phyloP scores from a whole-genome alignment of 768 basidiomycete species.

The Sporobolomyces phaffii region DNA sequence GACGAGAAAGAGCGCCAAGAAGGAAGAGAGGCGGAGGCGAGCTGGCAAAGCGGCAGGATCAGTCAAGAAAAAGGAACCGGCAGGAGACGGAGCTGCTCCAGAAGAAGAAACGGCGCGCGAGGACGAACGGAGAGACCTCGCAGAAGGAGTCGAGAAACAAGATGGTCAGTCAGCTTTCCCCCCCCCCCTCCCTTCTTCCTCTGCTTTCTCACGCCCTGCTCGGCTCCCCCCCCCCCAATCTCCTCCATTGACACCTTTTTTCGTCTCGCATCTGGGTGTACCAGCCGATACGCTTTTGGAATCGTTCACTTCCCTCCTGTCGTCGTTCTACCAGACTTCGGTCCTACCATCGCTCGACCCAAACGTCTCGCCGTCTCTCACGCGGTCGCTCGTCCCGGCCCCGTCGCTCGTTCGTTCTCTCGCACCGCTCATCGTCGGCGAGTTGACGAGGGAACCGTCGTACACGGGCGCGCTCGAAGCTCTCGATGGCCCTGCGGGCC shows the following conservation, averaged over 20 bases:
- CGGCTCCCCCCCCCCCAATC: too few species aligned
- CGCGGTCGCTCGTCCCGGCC: not conserved
- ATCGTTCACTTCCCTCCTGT: not conserved
- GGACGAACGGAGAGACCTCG: not conserved
- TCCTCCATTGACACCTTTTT: too few species aligned
- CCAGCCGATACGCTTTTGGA: not conserved
- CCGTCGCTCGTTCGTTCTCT: not conserved
- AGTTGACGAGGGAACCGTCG: not conserved
- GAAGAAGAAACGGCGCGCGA: not conserved
- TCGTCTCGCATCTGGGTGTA: not conserved
- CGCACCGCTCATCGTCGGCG: not conserved
- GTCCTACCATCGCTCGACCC: not conserved
- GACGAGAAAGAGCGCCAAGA: not conserved
- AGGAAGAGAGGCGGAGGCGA: constrained; percentile 3
- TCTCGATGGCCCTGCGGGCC: not conserved
- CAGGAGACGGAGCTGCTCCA: not conserved
- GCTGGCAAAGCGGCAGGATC: too few species aligned
- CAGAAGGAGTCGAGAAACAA: not conserved
- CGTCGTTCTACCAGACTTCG: not conserved
- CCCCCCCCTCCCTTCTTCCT: not conserved
- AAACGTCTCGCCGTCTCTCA: not conserved
- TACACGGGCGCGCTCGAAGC: not conserved
- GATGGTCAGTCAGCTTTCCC: constrained; percentile 16
- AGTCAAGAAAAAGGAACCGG: not conserved
- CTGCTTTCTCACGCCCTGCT: not conserved